A percentile compares a stretch with the other conserved stretches of the same genome.
Evolutionary conservation across 2,329 filamentous ascomycete species (phyloP).

Genomic region (Neonectria hederae): DNA sequence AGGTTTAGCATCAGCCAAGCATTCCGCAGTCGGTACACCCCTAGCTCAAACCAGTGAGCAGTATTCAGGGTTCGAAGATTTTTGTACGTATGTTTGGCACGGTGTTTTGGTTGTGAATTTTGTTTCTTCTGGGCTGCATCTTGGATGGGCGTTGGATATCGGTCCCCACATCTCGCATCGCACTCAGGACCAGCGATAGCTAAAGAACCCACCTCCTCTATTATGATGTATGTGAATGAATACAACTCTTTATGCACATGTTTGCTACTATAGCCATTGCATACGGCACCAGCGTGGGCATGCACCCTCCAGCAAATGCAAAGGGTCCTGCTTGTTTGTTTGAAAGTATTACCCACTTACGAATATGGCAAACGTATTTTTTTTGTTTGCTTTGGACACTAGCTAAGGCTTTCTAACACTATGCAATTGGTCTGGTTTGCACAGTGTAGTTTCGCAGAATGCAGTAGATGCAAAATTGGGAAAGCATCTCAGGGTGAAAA

Average conservation of each 20-base stretch:
- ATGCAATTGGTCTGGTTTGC: not conserved
- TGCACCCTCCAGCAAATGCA: not conserved
- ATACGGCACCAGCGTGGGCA: not conserved
- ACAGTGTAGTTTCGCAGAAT: not conserved
- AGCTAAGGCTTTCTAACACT: not conserved
- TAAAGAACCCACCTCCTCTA: conserved; percentile 35
- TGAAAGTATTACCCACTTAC: not conserved
- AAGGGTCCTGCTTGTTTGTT: not conserved
- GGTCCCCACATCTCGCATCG: conserved; percentile 15
- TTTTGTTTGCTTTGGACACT: not conserved
- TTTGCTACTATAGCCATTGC: not conserved
- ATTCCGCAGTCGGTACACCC: conserved; percentile 69
- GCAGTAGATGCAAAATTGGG: not conserved
- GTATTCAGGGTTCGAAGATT: conserved; percentile 11
- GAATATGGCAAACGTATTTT: not conserved
- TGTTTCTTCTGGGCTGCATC: conserved; percentile 27
- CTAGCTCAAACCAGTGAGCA: conserved; percentile 47
- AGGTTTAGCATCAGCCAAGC: conserved; percentile 75
- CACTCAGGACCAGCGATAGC: conserved; percentile 20
- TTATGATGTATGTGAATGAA: conserved; percentile 19
- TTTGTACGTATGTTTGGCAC: conserved; percentile 27
- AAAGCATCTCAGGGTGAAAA: not conserved
- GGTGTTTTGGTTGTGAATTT: conserved; percentile 35
- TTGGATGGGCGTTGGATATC: conserved; percentile 36
- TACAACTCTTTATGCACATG: not conserved